Evolutionary conservation across 306 rosid genomes (phyloP), one percentile per base, ranked within the genome.

Genomic region (Lathyrus tuberosus): DNA sequence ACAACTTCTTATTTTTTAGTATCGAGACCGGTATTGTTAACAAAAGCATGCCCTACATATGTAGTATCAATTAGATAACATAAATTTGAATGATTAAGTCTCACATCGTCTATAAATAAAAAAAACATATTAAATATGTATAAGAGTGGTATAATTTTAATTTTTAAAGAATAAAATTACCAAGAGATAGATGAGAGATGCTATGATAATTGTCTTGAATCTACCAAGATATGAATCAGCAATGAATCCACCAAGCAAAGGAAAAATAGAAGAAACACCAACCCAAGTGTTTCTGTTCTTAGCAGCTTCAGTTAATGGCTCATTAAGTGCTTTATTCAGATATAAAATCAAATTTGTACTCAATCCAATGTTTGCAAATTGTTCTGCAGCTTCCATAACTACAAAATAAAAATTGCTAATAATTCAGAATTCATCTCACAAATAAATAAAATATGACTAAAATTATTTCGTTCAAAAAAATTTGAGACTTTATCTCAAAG

Each of bases 1-100:
- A 86, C 1, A 80, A 44, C 1, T 31, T 18, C 14, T 64, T 73
- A 16, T 79, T 65, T 9, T 67, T 61, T 1, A 86, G 0, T 31
- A 37, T 64, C 0, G 94, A 78, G n/a, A 78, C 89, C 0, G 96
- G 85, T 0, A 87, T 12, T 11, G 85, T 80, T 74, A 90, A 69
- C 15, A 84, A 18, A 47, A 79, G 58, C 84, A 81, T 82, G 18
- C 88, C 89, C 92, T 85, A 71, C 31, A 62, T 33, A 31, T n/a
- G 5, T 31, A 10, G 17, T 58, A 20, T 58, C n/a, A 8, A 58
- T 58, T 31, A 59, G 4, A 13, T 15, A 4, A 57, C 37, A 57
- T 26, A 26, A 26, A 26, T 26, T 0, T 26, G 30, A 26, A 26
- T 24, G 26, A 24, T 24, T 24, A 24, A 24, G 26, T 26, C 30